Evolutionary conservation across 2,329 filamentous ascomycete genomes (phyloP).

Genomic region (Ophiostoma himal-ulmi): DNA sequence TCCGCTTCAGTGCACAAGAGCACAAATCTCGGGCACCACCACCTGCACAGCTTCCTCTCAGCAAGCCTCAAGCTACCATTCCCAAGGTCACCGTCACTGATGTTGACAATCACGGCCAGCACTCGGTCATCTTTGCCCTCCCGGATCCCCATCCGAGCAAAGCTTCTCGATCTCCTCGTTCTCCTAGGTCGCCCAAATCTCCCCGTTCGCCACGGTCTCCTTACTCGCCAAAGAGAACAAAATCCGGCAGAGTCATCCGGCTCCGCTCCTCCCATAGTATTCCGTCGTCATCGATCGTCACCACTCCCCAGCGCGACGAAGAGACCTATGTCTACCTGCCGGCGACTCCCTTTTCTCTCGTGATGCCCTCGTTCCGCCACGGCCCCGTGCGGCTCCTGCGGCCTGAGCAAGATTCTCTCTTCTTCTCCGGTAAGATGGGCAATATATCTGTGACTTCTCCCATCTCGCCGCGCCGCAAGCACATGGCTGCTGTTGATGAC

Average conservation of each 20-base stretch:
- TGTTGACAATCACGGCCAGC: constrained; percentile 15
- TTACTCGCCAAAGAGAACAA: background rate
- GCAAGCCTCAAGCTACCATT: constrained; percentile 34
- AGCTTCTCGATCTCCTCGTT: background rate
- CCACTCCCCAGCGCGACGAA: constrained; percentile 18
- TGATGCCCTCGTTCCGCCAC: constrained; percentile 47
- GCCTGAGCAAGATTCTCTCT: constrained; percentile 31
- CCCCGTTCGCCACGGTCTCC: constrained; percentile 5
- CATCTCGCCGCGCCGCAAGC: constrained; percentile 8
- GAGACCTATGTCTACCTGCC: constrained; percentile 41
- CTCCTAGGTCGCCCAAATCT: background rate
- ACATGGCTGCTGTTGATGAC: constrained; percentile 38
- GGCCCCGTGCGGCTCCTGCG: constrained; percentile 50
- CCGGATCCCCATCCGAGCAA: background rate
- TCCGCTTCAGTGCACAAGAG: constrained; percentile 21
- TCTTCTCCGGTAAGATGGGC: background rate
- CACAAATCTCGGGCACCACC: background rate
- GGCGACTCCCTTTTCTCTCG: constrained; percentile 46
- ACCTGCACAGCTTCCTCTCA: background rate
- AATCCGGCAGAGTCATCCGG: background rate
- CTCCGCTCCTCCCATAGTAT: background rate
- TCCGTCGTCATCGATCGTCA: constrained; percentile 15
- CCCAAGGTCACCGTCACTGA: constrained; percentile 36
- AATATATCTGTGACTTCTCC: background rate
- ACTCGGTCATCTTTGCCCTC: constrained; percentile 10